Evolutionary conservation across 441 rosid species (phyloP).

Genomic region (Gossypium aridum): DNA sequence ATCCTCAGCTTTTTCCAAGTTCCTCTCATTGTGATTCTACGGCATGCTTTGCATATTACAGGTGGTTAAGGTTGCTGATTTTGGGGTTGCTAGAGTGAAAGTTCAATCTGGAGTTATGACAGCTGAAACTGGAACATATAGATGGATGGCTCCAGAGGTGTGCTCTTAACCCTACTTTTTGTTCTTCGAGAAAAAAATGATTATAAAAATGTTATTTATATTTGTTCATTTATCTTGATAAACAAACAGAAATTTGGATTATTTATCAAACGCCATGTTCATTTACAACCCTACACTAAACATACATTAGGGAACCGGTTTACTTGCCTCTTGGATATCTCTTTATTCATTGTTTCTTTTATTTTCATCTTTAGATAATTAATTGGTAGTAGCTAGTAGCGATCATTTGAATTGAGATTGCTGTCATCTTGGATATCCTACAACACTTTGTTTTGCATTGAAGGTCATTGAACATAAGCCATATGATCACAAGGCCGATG

Average conservation of each 20-base stretch:
- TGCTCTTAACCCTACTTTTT: neutral
- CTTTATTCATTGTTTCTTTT: no score
- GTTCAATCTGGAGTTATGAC: slow-evolving; percentile 95
- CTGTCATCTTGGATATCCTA: slow-evolving; percentile 22
- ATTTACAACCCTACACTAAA: no score
- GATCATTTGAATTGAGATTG: neutral
- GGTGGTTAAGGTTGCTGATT: slow-evolving; percentile 98
- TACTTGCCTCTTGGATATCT: no score
- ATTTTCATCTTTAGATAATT: no score
- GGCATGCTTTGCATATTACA: slow-evolving; percentile 13
- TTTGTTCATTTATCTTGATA: no score
- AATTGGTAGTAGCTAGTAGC: no score
- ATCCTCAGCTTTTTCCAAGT: neutral
- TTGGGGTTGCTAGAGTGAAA: slow-evolving; percentile 96
- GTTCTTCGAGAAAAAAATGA: no score
- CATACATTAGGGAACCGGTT: no score
- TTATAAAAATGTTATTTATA: no score
- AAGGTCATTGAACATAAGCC: slow-evolving; percentile 47
- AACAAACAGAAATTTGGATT: no score
- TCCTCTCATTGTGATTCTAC: no score
- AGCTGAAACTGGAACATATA: slow-evolving; percentile 96
- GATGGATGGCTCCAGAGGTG: slow-evolving; percentile 99
- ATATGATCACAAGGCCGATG: slow-evolving; percentile 48
- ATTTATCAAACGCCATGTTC: no score
- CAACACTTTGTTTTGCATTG: slow-evolving; percentile 29